Evolutionary conservation across 23 red algal species (phyloP), one percentile per base, ranked within the genome.

Genomic region (Gracilaria domingensis): DNA sequence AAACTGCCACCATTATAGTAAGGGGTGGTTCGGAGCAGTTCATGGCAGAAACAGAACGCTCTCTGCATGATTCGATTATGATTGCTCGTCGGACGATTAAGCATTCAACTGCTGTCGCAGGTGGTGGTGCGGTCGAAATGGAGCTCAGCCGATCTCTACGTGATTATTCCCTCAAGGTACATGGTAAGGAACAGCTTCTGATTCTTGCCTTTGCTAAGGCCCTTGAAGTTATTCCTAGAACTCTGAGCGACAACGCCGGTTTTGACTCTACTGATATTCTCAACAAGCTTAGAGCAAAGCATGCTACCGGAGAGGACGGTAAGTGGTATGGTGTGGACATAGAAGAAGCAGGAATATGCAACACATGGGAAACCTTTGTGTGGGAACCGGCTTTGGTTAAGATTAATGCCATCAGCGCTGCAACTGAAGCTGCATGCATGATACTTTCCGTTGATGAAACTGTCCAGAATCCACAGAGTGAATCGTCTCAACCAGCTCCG

Each of bases 1-100:
- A 87, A 66, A 92, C 97, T 34, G 97, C 97, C 6, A 96, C 97
- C 25, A 94, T 99, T 58, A 92, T 99, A 42, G 75, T 99, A 0
- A 82, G 97, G 7, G 97, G 97, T 64, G 97, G 97, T 18, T 99
- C 97, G 0, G 97, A 99, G 25, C 97, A 99, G 86, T 99, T 99
- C 64, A 87, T 99, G 93, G 97, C 93, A 62, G 97, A 99, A 66
- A 94, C 97, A 30, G 97, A 99, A 78, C 93, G 97, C 0, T 96
- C 93, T 16, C 79, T 99, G 24, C 97, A 99, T 70, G 97, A 99
- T 81, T 92, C 93, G 13, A 96, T 99, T 34, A 99, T 99, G 97
- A 95, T 99, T 88, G 97, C 95, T 26, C 91, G 95, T 39, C 82
- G 97, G 39, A 92, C 97, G 12, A 87, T 99, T 44, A 99, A 99